Conservation (phyloP, 2,329 filamentous ascomycete species). For the Scedosporium boydii region DNA sequence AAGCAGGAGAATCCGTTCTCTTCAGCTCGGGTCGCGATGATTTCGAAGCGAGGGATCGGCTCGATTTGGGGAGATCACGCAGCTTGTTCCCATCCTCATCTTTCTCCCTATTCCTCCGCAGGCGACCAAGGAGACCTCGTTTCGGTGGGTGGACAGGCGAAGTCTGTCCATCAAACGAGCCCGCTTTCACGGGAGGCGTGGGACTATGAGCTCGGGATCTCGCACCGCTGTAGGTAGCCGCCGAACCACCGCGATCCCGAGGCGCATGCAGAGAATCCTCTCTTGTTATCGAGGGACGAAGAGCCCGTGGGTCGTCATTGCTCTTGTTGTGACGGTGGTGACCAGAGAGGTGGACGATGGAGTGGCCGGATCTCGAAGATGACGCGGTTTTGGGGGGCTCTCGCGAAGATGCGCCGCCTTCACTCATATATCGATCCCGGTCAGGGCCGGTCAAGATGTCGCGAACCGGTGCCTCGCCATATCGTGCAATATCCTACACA, state of each 20-base stretch:
- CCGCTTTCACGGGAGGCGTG: slow-evolving; percentile 48
- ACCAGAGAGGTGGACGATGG: slow-evolving; percentile 55
- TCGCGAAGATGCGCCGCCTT: slow-evolving; percentile 29
- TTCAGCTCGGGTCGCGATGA: slow-evolving; percentile 31
- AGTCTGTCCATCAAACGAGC: slow-evolving; percentile 41
- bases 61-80: slow-evolving; percentile 40
- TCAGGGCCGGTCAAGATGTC: slow-evolving; percentile 60
- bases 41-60: slow-evolving; percentile 41
- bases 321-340: slow-evolving; percentile 63
- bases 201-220: slow-evolving; percentile 66
- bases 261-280: slow-evolving; percentile 54
- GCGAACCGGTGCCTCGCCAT: slow-evolving; percentile 69
- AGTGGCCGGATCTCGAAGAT: slow-evolving; percentile 49
- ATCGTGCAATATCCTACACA: slow-evolving; percentile 60
- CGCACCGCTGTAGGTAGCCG: slow-evolving; percentile 32
- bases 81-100: slow-evolving; percentile 37
- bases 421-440: slow-evolving; percentile 54
- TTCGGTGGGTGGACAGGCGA: slow-evolving; percentile 48
- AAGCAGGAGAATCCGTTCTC: background rate
- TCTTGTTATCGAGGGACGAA: slow-evolving; percentile 64
- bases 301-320: slow-evolving; percentile 53
- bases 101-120: slow-evolving; percentile 44
- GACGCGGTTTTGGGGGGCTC: slow-evolving; percentile 52
- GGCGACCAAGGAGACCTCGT: slow-evolving; percentile 38
- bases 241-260: slow-evolving; percentile 43